phyloP scores from a whole-genome alignment of 2,329 filamentous ascomycete genomes.

The Fusarium fujikuroi region DNA sequence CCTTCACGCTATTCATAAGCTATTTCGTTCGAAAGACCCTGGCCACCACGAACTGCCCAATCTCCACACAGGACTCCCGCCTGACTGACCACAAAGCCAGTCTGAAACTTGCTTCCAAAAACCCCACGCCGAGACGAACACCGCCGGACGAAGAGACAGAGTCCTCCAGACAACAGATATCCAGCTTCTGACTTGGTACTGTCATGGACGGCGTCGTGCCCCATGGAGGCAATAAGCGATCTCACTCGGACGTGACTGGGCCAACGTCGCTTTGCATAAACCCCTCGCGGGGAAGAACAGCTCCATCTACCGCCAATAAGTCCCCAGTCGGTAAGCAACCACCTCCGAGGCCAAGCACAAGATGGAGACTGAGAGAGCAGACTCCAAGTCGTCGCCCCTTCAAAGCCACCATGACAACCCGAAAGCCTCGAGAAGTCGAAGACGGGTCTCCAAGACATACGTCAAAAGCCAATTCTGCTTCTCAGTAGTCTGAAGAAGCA shows the following conservation, averaged over 20 bases:
- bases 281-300: neutral
- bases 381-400: neutral
- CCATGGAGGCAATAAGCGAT: fast-evolving
- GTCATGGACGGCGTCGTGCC: fast-evolving
- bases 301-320: neutral
- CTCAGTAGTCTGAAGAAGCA: fast-evolving
- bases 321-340: neutral
- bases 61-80: neutral
- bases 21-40: fast-evolving
- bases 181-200: fast-evolving
- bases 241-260: neutral
- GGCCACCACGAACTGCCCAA: neutral
- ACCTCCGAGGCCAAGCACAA: neutral
- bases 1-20: neutral
- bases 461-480: neutral
- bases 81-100: neutral
- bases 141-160: fast-evolving
- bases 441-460: fast-evolving
- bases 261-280: no score
- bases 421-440: neutral
- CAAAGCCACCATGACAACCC: neutral
- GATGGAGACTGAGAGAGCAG: neutral
- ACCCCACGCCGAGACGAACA: neutral
- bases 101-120: fast-evolving
- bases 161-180: neutral